Conservation (phyloP, 2,329 filamentous ascomycete genomes). For the Eutypa lata region DNA sequence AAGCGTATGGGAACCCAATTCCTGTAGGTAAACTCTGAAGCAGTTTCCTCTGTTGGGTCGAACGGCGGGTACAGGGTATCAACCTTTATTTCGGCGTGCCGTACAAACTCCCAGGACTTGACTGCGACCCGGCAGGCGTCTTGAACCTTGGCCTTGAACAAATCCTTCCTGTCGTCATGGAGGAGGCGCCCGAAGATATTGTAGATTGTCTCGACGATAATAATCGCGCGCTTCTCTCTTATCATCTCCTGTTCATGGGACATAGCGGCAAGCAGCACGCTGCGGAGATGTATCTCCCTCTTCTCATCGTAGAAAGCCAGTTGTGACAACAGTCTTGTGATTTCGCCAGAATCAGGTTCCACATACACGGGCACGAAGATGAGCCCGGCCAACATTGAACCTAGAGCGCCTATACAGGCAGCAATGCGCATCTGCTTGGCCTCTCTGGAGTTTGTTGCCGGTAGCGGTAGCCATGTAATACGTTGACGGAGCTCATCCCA, state of each 20-base stretch:
- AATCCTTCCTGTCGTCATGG: background rate
- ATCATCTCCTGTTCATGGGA: background rate
- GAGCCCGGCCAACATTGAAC: background rate
- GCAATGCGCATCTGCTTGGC: background rate
- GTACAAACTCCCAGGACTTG: background rate
- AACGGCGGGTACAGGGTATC: background rate
- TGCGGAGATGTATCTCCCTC: background rate
- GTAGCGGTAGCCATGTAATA: background rate
- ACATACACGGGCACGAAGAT: background rate
- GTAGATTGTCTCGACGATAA: background rate
- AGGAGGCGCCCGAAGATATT: background rate
- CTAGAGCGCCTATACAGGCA: background rate
- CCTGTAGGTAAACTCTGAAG: background rate
- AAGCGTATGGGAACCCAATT: background rate
- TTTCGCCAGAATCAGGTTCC: background rate
- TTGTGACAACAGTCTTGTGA: background rate
- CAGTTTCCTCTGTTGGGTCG: background rate
- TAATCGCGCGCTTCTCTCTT: background rate
- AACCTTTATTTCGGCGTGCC: background rate
- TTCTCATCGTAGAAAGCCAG: background rate
- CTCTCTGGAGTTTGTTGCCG: background rate
- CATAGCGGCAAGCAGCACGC: background rate
- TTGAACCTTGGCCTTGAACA: background rate
- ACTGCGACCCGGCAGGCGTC: background rate
- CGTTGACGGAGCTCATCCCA: background rate